These are phyloP conservation scores for Phylloporus arenicola DNA, from an alignment of 768 basidiomycete genomes.

Conservation along the genomic window DNA sequence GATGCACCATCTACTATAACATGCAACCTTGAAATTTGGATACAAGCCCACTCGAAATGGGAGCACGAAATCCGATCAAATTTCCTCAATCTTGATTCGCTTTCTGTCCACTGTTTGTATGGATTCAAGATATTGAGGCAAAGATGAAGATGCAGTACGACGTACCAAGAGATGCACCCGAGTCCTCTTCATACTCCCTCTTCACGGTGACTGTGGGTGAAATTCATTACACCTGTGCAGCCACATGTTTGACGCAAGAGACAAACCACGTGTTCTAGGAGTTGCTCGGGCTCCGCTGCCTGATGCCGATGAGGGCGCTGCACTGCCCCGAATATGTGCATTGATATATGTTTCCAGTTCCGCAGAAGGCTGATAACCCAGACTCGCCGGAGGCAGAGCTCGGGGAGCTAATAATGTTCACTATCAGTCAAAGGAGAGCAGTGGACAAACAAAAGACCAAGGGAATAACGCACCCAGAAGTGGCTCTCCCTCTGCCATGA, in stretches of 20 bases:
- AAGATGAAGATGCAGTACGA: not conserved
- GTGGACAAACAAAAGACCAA: not conserved
- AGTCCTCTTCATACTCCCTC: slow-evolving; percentile 14
- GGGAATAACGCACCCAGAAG: not conserved
- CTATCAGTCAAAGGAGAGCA: not conserved
- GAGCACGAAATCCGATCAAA: not conserved
- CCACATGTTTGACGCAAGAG: not conserved
- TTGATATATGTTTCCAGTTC: slow-evolving; percentile 5
- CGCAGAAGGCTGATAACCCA: slow-evolving; percentile 6
- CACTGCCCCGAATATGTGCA: not conserved
- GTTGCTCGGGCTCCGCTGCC: not conserved
- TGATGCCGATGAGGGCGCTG: not conserved
- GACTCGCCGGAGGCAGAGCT: not conserved
- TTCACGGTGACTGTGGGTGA: slow-evolving; percentile 1
- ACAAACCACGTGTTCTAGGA: not conserved
- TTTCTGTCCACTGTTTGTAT: slow-evolving; percentile 4
- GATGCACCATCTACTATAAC: not conserved
- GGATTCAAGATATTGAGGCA: not conserved
- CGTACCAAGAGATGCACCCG: not conserved
- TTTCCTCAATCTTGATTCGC: slow-evolving; percentile 17
- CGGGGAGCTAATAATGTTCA: not conserved
- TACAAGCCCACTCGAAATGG: not conserved
- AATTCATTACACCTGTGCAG: not conserved
- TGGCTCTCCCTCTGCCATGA: slow-evolving; percentile 6
- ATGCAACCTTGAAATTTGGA: not conserved